phyloP scores from a whole-genome alignment of 306 rosid species.

The Cicer chorassanicum region DNA sequence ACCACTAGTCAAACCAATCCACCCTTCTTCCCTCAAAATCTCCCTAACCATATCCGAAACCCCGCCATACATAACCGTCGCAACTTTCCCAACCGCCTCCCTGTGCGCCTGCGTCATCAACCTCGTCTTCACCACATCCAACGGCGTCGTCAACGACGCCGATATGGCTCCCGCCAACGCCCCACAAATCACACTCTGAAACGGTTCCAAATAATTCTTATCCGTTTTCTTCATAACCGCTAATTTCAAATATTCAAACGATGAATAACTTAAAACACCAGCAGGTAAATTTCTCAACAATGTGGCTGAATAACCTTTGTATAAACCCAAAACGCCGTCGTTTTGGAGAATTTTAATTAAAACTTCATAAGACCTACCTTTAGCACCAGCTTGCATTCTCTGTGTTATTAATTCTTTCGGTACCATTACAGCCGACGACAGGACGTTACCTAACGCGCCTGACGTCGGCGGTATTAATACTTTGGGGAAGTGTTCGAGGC shows the following conservation, averaged over 20 bases:
- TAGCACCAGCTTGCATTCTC: conserved; percentile 85
- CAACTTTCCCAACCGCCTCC: conserved; percentile 59
- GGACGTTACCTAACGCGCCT: conserved; percentile 86
- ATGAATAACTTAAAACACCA: conserved; percentile 86
- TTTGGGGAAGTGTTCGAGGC: too few species aligned
- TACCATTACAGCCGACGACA: conserved; percentile 87
- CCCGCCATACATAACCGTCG: conserved; percentile 65
- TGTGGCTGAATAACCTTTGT: conserved; percentile 83
- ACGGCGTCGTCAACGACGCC: conserved; percentile 84
- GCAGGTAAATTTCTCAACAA: conserved; percentile 81
- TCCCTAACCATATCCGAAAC: conserved; percentile 63
- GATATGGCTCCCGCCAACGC: conserved; percentile 93
- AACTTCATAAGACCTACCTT: conserved; percentile 79
- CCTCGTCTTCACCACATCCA: conserved; percentile 92
- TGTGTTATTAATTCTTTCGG: conserved; percentile 92
- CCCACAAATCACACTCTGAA: conserved; percentile 86
- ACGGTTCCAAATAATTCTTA: conserved; percentile 59
- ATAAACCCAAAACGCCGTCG: conserved; percentile 80
- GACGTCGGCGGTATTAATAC: conserved; percentile 75
- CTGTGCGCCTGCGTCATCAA: conserved; percentile 82
- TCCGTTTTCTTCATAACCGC: conserved; percentile 59
- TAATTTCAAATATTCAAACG: conserved; percentile 82
- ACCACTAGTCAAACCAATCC: conserved; percentile 82
- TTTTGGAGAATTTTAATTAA: conserved; percentile 62
- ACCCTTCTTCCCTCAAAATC: conserved; percentile 81